A percentile compares a stretch with the other conserved stretches of the same genome.
These are phyloP conservation scores for Oryza nivara DNA, from an alignment of 176 grass and related monocot species.

Conservation along the genomic window DNA sequence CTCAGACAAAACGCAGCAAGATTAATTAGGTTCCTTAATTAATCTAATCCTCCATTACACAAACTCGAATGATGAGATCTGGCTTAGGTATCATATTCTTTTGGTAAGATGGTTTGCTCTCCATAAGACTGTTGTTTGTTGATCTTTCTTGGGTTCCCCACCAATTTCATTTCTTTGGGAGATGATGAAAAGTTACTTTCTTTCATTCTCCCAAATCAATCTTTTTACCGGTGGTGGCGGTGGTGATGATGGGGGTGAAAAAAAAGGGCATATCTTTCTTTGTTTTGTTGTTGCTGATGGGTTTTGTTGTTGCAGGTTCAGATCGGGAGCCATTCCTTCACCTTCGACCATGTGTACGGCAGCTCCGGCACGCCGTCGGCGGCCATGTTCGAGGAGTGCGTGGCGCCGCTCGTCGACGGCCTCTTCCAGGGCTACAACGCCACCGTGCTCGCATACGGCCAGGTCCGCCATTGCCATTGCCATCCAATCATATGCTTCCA, in stretches of 20 bases:
- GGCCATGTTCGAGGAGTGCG: constrained; percentile 91
- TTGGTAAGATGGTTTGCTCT: not conserved
- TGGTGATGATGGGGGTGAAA: constrained; percentile 1
- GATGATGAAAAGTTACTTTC: constrained; percentile 50
- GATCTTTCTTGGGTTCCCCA: constrained; percentile 31
- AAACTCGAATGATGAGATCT: constrained; percentile 39
- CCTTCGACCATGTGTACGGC: constrained; percentile 96
- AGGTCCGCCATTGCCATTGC: constrained; percentile 56
- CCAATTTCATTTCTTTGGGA: constrained; percentile 1
- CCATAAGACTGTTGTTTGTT: constrained; percentile 7
- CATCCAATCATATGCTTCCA: constrained; percentile 38
- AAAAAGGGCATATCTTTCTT: not conserved
- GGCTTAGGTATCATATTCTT: not conserved
- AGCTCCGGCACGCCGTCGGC: constrained; percentile 64
- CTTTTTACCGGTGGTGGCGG: constrained; percentile 5
- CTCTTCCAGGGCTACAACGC: constrained; percentile 99
- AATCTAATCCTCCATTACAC: not conserved
- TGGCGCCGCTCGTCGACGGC: constrained; percentile 87
- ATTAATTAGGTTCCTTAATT: not conserved
- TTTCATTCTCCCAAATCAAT: not conserved
- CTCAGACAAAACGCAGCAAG: not conserved
- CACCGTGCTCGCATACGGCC: constrained; percentile 95
- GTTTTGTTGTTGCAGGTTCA: constrained; percentile 63
- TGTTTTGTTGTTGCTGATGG: not conserved
- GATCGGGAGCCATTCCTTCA: constrained; percentile 96